Evolutionary conservation across 2,329 filamentous ascomycete species (phyloP).

Genomic region (Incumbomyces lentus): DNA sequence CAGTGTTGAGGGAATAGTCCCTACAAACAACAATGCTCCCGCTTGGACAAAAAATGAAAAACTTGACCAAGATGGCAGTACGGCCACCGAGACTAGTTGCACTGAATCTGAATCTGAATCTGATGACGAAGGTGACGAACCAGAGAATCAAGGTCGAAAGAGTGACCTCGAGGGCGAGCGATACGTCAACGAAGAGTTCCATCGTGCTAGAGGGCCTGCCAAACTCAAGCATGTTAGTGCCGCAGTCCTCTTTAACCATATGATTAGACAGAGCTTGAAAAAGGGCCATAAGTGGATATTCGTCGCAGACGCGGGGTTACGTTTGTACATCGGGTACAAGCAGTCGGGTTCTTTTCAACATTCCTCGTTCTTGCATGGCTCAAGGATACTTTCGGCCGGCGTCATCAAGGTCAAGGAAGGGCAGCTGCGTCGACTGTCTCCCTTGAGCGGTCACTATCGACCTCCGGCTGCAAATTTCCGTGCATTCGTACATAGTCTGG

Average conservation of each 20-base stretch:
- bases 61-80: conserved; percentile 16
- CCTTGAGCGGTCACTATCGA: conserved; percentile 66
- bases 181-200: conserved; percentile 54
- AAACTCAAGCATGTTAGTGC: conserved; percentile 59
- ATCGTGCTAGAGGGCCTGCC: conserved; percentile 49
- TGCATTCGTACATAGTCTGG: conserved; percentile 64
- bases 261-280: conserved; percentile 62
- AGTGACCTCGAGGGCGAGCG: conserved; percentile 44
- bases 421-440: conserved; percentile 61
- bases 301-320: conserved; percentile 68
- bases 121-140: conserved; percentile 4
- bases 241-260: conserved; percentile 64
- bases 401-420: conserved; percentile 78
- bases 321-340: conserved; percentile 80
- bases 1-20: conserved; percentile 64
- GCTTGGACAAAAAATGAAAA: conserved; percentile 34
- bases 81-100: conserved; percentile 21
- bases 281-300: conserved; percentile 92
- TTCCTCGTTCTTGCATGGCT: conserved; percentile 76
- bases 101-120: conserved; percentile 21
- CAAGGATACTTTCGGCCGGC: conserved; percentile 71
- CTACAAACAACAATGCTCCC: conserved; percentile 49
- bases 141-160: conserved; percentile 5
- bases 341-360: conserved; percentile 82
- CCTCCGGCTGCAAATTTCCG: conserved; percentile 75